Evolutionary conservation across 495 filamentous ascomycete genomes (phyloP), one percentile per base, ranked within the genome.

Genomic region (Daldinia childiae): DNA sequence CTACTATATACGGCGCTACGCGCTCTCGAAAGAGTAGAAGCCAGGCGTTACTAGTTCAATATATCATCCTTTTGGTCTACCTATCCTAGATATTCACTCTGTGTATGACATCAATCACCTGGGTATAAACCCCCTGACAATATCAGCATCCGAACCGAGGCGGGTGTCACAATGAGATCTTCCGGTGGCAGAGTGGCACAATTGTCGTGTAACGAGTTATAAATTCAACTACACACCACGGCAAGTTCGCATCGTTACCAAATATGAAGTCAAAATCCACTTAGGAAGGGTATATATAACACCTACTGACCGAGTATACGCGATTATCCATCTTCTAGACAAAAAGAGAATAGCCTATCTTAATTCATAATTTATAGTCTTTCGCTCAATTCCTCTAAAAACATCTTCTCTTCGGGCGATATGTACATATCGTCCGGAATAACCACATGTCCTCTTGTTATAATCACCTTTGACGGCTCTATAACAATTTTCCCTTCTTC

Each of bases 361-460:
- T 48, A 24, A 48, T 24, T 48, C 43, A 24, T 48, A 48, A 48
- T 48, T 24, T 50, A 69, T 66, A 85, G 52, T 60, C 77, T 78
- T 52, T 64, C 69, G 54, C 79, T 74, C 26, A 86, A 52, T 11
- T 71, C 68, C 59, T 85, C 83, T 15, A 86, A 65, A 30, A 82
- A 59, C n/a, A 65, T 66, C 54, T 64, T 79, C 69, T 84, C 82
- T 66, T 85, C 82, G 2, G 71, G 65, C 4, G 76, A 77, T 2
- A 86, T 64, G 32, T 74, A 77, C 43, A 85, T 45, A 60, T 74
- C 71, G 7, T 74, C 73, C 2, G 82, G 80, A n/a, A 83, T 63
- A 24, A 71, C 15, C 2, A 84, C 78, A 17, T 69, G 50, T 2
- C 71, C 75, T 30, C 71, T 68, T 5, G 64, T 72, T 55, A 84